phyloP scores from a whole-genome alignment of 2,329 filamentous ascomycete species.

The Epichloe uncinata region DNA sequence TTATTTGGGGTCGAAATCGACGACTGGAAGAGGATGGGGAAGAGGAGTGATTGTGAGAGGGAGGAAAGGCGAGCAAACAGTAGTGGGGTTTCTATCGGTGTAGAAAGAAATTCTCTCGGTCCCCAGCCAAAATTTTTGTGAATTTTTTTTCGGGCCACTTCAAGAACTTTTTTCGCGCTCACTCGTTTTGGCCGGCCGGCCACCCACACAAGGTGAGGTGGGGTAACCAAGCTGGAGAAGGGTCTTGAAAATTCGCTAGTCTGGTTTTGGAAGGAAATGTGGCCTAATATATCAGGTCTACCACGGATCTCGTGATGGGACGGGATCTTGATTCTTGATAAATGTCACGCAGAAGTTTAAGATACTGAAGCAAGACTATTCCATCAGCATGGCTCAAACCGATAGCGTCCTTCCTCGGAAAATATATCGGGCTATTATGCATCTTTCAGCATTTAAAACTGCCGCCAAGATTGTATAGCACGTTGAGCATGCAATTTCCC shows the following conservation, averaged over 20 bases:
- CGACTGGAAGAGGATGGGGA: constrained; percentile 12
- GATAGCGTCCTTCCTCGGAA: neutral
- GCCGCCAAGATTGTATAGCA: neutral
- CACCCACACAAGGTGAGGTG: constrained; percentile 3
- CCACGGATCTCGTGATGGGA: neutral
- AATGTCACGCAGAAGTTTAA: neutral
- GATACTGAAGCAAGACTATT: neutral
- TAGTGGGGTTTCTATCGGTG: constrained; percentile 23
- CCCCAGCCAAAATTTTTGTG: constrained; percentile 20
- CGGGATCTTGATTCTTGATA: too few species aligned
- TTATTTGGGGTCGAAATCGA: constrained; percentile 7
- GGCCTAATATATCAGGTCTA: constrained; percentile 1
- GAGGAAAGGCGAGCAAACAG: constrained; percentile 10
- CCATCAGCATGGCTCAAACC: neutral
- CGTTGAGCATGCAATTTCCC: neutral
- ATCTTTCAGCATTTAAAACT: neutral
- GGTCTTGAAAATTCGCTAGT: constrained; percentile 1
- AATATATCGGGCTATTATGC: neutral
- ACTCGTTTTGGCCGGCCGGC: neutral
- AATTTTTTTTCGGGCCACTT: constrained; percentile 12
- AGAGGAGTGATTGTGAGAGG: constrained; percentile 12
- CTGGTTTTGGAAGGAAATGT: neutral
- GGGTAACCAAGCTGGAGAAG: constrained; percentile 3
- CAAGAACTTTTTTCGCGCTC: constrained; percentile 16
- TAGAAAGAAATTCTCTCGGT: constrained; percentile 24